Evolutionary conservation across 306 rosid genomes (phyloP), one percentile per base, ranked within the genome.

Genomic region (Quercus rubra): DNA sequence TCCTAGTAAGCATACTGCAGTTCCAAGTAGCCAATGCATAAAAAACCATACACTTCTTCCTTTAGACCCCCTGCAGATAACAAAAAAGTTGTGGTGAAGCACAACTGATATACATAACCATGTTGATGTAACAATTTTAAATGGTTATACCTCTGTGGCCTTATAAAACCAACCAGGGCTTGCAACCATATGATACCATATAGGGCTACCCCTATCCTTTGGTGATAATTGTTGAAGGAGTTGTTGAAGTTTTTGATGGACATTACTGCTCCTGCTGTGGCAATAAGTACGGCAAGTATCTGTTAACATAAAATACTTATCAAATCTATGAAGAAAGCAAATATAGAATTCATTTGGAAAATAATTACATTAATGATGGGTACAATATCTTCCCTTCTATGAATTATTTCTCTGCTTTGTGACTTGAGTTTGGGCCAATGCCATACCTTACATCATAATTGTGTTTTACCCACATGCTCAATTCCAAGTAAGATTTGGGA

Each of bases 221-320:
- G 97, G 83, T 94, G 98, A 79, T 78, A 88, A 58, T 94, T 94
- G 87, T 92, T 90, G 88, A 94, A 94, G 54, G 86, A 82, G 78
- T 91, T 94, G 90, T 87, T 91, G 90, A 94, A 92, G 85, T 88
- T 87, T 85, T 87, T 91, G 77, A 94, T 86, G 31, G 98, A 94
- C 92, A 94, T 80, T 67, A 94, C 89, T 82, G 94, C 98, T 74
- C 93, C 98, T 73, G 83, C 84, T 79, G 98, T 94, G 68, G 90
- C 90, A 79, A 92, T 74, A 79, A 94, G 85, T 46, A 88, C 87
- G 75, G 91, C 90, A 33, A 92, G 78, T 55, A 76, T 73, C 98
- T 94, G 90, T 71, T 81, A 75, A 51, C 76, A 80, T 25, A 77
- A 79, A 55, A 61, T 63, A 18, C 58, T 66, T 70, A n/a, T 21